A percentile compares a stretch with the other conserved stretches of the same genome.
phyloP scores from a whole-genome alignment of 345 rosid species.

The Eucalyptus pumila region DNA sequence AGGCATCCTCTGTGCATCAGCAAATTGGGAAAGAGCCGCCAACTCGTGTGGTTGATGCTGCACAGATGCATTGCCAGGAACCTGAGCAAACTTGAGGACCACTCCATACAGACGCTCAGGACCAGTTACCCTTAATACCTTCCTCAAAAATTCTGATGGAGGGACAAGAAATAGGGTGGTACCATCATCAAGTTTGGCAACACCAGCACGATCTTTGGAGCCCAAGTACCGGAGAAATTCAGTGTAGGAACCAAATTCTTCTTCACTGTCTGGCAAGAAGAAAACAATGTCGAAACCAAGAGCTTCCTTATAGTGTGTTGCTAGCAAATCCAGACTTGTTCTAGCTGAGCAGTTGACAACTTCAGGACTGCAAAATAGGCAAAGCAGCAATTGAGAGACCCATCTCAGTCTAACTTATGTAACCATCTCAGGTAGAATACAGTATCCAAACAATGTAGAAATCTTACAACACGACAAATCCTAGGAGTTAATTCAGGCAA shows the following conservation, averaged over 20 bases:
- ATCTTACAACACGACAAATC: not conserved
- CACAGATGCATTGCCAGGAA: conserved; percentile 10
- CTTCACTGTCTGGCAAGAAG: conserved; percentile 94
- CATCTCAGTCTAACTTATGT: not conserved
- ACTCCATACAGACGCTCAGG: conserved; percentile 94
- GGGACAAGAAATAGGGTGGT: conserved; percentile 85
- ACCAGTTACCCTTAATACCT: conserved; percentile 69
- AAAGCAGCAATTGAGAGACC: not conserved
- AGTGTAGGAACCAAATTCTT: conserved; percentile 89
- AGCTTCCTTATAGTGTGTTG: conserved; percentile 72
- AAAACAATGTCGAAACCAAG: conserved; percentile 70
- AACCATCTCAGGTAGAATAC: not conserved
- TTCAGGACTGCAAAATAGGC: conserved; percentile 57
- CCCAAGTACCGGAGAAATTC: conserved; percentile 91
- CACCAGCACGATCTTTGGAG: conserved; percentile 91
- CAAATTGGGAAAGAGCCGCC: conserved; percentile 13
- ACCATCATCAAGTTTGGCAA: conserved; percentile 86
- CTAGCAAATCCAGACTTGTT: conserved; percentile 92
- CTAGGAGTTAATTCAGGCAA: not conserved
- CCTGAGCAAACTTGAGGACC: conserved; percentile 72
- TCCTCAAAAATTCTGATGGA: conserved; percentile 82
- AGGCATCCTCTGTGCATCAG: conserved; percentile 12
- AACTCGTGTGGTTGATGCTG: conserved; percentile 20
- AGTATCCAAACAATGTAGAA: not conserved
- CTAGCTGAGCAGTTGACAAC: conserved; percentile 93